Conservation (phyloP, 768 basidiomycete species). For the Termitomyces sp. region DNA sequence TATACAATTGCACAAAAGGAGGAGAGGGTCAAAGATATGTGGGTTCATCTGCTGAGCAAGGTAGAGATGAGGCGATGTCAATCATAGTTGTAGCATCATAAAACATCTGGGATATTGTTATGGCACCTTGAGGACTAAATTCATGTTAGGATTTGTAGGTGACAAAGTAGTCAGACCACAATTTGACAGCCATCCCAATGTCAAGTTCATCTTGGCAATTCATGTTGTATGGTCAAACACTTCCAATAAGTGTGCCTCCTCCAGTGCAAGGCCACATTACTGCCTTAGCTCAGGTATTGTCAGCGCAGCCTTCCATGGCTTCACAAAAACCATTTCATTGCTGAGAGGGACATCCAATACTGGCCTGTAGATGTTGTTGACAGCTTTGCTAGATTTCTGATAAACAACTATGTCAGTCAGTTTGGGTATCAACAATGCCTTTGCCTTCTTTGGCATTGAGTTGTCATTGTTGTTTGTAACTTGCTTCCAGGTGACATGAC, state of each 20-base stretch:
- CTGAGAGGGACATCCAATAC: conserved; percentile 69
- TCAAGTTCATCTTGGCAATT: conserved; percentile 87
- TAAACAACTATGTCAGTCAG: conserved; percentile 74
- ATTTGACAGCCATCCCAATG: conserved; percentile 96
- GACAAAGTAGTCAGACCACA: conserved; percentile 34
- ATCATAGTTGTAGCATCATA: conserved; percentile 78
- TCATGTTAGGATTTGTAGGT: conserved; percentile 5
- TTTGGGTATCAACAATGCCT: conserved; percentile 47
- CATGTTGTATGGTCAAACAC: conserved; percentile 82
- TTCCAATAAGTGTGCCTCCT: conserved; percentile 77
- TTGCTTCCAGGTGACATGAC: conserved; percentile 79
- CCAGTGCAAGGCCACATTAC: conserved; percentile 94
- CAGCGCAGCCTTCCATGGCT: conserved; percentile 77
- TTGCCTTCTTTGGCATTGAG: conserved; percentile 48
- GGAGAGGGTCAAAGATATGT: conserved; percentile 88
- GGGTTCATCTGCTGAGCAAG: conserved; percentile 86
- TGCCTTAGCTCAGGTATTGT: conserved; percentile 82
- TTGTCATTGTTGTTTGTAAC: conserved; percentile 40
- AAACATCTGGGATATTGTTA: conserved; percentile 87
- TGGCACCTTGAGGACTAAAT: conserved; percentile 81
- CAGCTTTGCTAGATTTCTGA: conserved; percentile 59
- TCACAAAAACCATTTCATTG: conserved; percentile 61
- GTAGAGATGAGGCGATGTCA: conserved; percentile 90
- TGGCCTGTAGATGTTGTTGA: conserved; percentile 77
- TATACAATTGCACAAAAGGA: conserved; percentile 86